A percentile compares a stretch with the other conserved stretches of the same genome.
Evolutionary conservation across 2,329 filamentous ascomycete species (phyloP).

Genomic region (Dothideomycetes sp.): DNA sequence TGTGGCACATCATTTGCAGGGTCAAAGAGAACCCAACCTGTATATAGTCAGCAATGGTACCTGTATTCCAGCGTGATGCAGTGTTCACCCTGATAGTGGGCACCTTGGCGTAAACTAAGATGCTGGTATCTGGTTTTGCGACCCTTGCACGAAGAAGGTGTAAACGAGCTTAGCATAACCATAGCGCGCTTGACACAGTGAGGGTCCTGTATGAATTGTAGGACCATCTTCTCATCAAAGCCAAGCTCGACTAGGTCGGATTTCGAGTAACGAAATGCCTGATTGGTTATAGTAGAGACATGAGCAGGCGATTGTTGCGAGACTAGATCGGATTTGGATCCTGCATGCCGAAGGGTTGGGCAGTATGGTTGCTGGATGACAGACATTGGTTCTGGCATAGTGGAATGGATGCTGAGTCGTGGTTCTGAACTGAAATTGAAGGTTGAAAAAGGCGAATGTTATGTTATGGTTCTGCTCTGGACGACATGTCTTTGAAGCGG

Average conservation of each 20-base stretch:
- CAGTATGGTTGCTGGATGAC: no score
- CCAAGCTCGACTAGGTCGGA: neutral
- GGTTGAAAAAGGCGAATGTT: no score
- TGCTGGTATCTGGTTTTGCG: slow-evolving; percentile 1
- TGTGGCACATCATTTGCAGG: neutral
- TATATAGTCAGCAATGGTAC: neutral
- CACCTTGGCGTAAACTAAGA: neutral
- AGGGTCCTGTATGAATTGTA: neutral
- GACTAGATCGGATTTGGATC: no score
- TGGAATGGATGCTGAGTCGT: no score
- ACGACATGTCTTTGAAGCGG: no score
- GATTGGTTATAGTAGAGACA: no score
- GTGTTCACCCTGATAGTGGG: neutral
- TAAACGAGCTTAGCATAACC: slow-evolving; percentile 2
- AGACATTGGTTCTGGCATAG: no score
- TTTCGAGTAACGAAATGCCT: no score
- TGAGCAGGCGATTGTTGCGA: no score
- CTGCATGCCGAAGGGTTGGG: no score
- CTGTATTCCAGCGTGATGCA: neutral
- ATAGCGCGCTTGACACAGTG: neutral
- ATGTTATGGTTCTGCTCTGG: no score
- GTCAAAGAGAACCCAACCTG: slow-evolving; percentile 10
- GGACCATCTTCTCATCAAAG: neutral
- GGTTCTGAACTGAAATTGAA: no score
- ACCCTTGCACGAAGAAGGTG: neutral